Evolutionary conservation across 331 rosid species (phyloP).

Genomic region (Malus hybrid): DNA sequence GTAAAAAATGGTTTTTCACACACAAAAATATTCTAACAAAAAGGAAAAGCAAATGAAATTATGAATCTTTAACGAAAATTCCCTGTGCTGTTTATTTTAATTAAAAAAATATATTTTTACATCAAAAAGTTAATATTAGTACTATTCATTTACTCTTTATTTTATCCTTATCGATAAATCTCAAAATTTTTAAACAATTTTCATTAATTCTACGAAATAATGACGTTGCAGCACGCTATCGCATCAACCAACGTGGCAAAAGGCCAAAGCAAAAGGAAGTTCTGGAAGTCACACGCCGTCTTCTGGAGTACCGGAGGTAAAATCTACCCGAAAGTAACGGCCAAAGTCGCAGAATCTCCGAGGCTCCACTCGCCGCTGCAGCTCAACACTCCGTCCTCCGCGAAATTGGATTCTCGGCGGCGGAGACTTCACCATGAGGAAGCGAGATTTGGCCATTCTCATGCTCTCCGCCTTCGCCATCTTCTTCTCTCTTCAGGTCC

Average conservation of each 20-base stretch:
- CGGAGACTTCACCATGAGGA: slow-evolving; percentile 56
- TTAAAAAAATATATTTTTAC: no score
- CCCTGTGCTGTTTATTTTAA: no score
- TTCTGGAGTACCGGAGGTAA: not conserved
- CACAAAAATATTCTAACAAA: no score
- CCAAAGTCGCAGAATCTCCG: not conserved
- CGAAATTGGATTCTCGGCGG: not conserved
- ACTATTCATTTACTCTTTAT: no score
- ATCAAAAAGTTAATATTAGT: no score
- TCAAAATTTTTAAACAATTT: no score
- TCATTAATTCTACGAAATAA: no score
- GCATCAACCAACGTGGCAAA: not conserved
- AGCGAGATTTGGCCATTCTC: slow-evolving; percentile 97
- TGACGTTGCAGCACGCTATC: not conserved
- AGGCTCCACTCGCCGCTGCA: not conserved
- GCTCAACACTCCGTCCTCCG: not conserved
- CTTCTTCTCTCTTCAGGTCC: slow-evolving; percentile 93
- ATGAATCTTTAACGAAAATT: no score
- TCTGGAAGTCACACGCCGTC: not conserved
- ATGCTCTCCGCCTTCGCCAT: slow-evolving; percentile 98
- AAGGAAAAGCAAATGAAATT: no score
- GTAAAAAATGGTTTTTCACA: no score
- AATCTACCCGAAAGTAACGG: not conserved
- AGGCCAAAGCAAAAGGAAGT: not conserved
- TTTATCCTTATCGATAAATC: no score